These are phyloP conservation scores for Leishmania turanica DNA, from an alignment of 208 protist genomes.

Conservation along the genomic window DNA sequence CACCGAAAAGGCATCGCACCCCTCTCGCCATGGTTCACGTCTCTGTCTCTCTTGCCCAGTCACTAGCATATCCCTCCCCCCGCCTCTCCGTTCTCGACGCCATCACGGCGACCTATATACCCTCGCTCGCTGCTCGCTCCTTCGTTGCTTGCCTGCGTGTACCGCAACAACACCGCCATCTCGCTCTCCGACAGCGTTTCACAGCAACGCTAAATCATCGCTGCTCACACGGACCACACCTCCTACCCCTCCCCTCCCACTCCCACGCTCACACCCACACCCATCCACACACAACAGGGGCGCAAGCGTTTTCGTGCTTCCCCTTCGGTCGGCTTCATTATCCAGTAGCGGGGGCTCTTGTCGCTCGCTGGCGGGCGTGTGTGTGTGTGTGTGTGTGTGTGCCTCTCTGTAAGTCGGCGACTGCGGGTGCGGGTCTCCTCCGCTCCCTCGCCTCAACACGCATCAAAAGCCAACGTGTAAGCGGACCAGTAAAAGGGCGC, in stretches of 20 bases:
- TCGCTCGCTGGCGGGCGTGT: not conserved
- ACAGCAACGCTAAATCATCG: not conserved
- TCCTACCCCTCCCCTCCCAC: not conserved
- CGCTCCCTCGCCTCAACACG: not conserved
- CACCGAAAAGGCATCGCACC: too few species aligned
- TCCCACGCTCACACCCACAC: not conserved
- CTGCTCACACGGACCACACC: not conserved
- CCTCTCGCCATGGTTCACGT: not conserved
- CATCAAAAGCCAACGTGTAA: not conserved
- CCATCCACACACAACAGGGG: not conserved
- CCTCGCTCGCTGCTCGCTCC: not conserved
- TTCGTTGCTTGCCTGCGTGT: not conserved
- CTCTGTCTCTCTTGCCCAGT: not conserved
- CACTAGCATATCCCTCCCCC: not conserved
- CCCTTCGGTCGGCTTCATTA: not conserved
- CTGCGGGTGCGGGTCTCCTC: not conserved
- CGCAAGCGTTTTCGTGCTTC: not conserved
- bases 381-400: not conserved
- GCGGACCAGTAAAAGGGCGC: not conserved
- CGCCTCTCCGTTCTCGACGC: not conserved
- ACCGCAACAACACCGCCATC: not conserved
- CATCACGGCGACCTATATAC: too few species aligned
- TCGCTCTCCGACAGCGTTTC: not conserved
- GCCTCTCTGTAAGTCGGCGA: not conserved
- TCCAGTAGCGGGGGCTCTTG: not conserved